phyloP scores from a whole-genome alignment of 495 filamentous ascomycete species.

The Trichoderma reesei region DNA sequence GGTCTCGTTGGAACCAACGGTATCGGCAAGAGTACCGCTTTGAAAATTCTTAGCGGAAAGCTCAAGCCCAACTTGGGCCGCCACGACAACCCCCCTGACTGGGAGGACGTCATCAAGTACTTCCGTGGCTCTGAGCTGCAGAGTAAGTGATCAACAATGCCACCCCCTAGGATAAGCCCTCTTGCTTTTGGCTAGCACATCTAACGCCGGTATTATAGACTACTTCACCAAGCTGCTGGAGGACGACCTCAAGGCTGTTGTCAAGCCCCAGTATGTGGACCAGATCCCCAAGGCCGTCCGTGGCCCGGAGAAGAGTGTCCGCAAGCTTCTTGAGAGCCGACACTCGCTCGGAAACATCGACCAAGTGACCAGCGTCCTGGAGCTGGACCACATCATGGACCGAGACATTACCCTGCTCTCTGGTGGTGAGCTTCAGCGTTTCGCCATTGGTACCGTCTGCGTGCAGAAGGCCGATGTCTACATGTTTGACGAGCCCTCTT shows the following conservation, averaged over 20 bases:
- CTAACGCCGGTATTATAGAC: slow-evolving; percentile 41
- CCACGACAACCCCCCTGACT: slow-evolving; percentile 94
- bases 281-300: slow-evolving; percentile 90
- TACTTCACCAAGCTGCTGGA: slow-evolving; percentile 98
- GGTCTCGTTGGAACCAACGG: slow-evolving; percentile 97
- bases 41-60: slow-evolving; percentile 97
- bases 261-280: slow-evolving; percentile 98
- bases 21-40: slow-evolving; percentile 97
- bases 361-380: slow-evolving; percentile 74
- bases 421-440: slow-evolving; percentile 94
- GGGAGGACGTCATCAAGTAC: slow-evolving; percentile 97
- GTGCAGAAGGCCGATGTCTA: slow-evolving; percentile 73
- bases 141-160: slow-evolving; percentile 46
- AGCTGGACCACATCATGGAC: slow-evolving; percentile 75
- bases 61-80: slow-evolving; percentile 94
- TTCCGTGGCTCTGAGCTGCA: slow-evolving; percentile 96
- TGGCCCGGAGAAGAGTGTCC: slow-evolving; percentile 63
- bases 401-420: slow-evolving; percentile 84
- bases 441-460: slow-evolving; percentile 90
- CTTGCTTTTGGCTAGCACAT: neutral
- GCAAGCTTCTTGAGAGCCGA: slow-evolving; percentile 62
- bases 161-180: neutral
- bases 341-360: slow-evolving; percentile 71
- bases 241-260: slow-evolving; percentile 90
- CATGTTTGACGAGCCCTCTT: slow-evolving; percentile 99